phyloP scores from a whole-genome alignment of 768 basidiomycete genomes.

The Termitomyces titanicus region DNA sequence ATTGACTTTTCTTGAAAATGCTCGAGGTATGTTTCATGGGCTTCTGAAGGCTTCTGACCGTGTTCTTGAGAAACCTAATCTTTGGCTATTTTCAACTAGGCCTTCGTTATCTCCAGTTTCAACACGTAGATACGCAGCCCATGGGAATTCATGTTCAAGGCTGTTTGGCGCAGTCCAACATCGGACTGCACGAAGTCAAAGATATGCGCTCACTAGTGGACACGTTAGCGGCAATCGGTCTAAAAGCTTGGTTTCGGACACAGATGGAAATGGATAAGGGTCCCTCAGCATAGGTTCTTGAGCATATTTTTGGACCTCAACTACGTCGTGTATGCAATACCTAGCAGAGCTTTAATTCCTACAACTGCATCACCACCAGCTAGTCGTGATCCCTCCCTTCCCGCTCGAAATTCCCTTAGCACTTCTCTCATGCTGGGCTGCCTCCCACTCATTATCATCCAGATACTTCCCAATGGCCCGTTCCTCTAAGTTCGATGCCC shows the following conservation, averaged over 20 bases:
- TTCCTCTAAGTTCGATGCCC: conserved; percentile 32
- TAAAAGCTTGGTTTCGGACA: conserved; percentile 35
- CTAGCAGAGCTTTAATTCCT: background rate
- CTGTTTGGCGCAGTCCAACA: conserved; percentile 22
- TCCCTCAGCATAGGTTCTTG: background rate
- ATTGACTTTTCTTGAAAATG: conserved; percentile 33
- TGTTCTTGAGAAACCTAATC: no score
- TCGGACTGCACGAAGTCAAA: conserved; percentile 33
- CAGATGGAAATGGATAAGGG: conserved; percentile 34
- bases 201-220: conserved; percentile 31
- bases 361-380: background rate
- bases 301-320: background rate
- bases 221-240: conserved; percentile 25
- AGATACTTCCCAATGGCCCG: conserved; percentile 57
- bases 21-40: conserved; percentile 25
- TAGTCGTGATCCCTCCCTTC: background rate
- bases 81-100: conserved; percentile 16
- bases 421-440: conserved; percentile 12
- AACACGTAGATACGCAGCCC: conserved; percentile 34
- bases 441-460: conserved; percentile 72
- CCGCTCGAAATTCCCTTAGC: background rate
- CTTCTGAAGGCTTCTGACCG: background rate
- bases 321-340: background rate
- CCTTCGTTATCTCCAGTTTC: conserved; percentile 41
- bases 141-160: conserved; percentile 11